phyloP scores from a whole-genome alignment of 768 basidiomycete species.

The Mycena albidolilacea region DNA sequence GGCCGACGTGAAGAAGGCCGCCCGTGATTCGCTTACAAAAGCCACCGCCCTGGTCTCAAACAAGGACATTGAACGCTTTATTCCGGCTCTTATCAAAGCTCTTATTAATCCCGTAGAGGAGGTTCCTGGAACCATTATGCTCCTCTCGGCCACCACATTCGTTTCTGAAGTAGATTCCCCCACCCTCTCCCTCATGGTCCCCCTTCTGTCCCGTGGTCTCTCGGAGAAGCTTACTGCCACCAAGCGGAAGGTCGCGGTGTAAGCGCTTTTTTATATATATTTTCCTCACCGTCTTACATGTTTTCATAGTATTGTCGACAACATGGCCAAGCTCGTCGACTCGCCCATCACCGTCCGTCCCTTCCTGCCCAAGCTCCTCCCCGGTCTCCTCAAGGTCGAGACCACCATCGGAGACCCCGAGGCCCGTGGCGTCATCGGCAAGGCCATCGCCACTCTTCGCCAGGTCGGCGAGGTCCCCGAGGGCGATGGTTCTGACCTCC shows the following conservation, averaged over 20 bases:
- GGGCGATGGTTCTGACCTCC: constrained; percentile 93
- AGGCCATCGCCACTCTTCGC: constrained; percentile 95
- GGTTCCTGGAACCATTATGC: constrained; percentile 93
- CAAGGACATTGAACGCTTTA: constrained; percentile 98
- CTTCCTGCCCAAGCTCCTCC: constrained; percentile 96
- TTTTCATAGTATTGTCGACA: constrained; percentile 87
- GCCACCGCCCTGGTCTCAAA: constrained; percentile 95
- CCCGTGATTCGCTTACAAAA: constrained; percentile 94
- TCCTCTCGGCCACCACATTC: constrained; percentile 99
- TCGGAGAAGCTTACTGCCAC: constrained; percentile 95
- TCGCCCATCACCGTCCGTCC: constrained; percentile 95
- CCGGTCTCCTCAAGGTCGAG: constrained; percentile 96
- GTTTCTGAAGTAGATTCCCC: constrained; percentile 99
- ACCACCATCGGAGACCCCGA: constrained; percentile 97
- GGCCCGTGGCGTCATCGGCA: constrained; percentile 92
- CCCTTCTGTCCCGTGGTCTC: constrained; percentile 94
- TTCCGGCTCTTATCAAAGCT: constrained; percentile 97
- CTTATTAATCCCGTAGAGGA: constrained; percentile 99
- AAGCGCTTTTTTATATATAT: constrained; percentile 52
- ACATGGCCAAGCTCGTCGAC: constrained; percentile 99
- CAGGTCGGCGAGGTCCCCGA: constrained; percentile 93
- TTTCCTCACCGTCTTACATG: constrained; percentile 36
- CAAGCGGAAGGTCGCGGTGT: constrained; percentile 98
- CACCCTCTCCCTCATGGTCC: constrained; percentile 98
- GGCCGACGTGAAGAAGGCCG: constrained; percentile 98